A percentile compares a stretch with the other conserved stretches of the same genome.
Conservation (phyloP, 2,329 filamentous ascomycete genomes). For the Cladosporium cucumerinum region DNA sequence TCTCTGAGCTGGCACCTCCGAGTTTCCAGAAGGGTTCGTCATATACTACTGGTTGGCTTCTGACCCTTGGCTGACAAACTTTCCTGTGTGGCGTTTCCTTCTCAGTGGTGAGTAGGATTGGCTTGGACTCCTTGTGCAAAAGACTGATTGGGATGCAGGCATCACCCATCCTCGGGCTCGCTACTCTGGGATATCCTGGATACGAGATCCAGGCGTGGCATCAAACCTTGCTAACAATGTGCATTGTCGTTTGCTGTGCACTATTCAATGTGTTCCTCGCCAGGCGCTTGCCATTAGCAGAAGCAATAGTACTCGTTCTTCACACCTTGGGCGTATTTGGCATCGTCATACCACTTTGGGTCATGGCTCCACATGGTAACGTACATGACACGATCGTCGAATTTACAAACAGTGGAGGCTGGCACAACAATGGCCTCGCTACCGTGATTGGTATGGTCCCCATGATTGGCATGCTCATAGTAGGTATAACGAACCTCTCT, state of each 20-base stretch:
- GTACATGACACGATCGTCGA: background rate
- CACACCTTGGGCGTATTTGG: constrained; percentile 31
- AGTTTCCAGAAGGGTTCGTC: constrained; percentile 26
- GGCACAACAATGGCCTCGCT: constrained; percentile 9
- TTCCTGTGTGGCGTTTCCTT: constrained; percentile 40
- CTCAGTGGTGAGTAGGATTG: constrained; percentile 15
- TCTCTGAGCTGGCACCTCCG: constrained; percentile 32
- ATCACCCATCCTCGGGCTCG: background rate
- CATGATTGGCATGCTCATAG: constrained; percentile 13
- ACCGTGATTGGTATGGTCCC: constrained; percentile 12
- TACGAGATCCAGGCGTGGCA: constrained; percentile 31
- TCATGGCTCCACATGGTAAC: constrained; percentile 18
- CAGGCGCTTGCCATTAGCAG: constrained; percentile 34
- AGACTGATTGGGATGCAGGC: background rate
- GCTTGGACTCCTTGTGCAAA: background rate
- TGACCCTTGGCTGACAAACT: constrained; percentile 28
- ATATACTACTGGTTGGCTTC: constrained; percentile 33
- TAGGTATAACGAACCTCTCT: background rate
- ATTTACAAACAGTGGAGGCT: constrained; percentile 14
- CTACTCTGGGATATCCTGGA: constrained; percentile 5
- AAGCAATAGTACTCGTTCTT: constrained; percentile 36
- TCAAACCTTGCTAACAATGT: constrained; percentile 30
- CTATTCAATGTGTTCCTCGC: constrained; percentile 30
- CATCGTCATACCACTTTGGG: constrained; percentile 31
- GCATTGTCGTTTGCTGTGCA: constrained; percentile 36